These are phyloP conservation scores for Circinella umbellata DNA, from an alignment of 371 early-diverging fungal species.

Conservation along the genomic window DNA sequence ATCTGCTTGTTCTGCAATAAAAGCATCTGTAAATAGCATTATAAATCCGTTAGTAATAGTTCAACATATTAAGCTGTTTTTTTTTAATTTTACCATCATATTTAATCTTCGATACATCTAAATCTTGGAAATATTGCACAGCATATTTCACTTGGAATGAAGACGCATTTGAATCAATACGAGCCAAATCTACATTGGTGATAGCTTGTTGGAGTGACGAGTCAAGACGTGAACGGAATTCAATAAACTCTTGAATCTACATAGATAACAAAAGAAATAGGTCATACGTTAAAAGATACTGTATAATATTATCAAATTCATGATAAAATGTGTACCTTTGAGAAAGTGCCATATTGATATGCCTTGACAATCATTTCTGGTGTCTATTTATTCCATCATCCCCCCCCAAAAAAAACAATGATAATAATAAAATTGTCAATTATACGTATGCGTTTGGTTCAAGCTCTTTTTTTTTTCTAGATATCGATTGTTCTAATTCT, in stretches of 20 bases:
- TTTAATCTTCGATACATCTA: constrained; percentile 55
- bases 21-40: constrained; percentile 24
- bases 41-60: neutral
- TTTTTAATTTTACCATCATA: constrained; percentile 43
- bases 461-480: neutral
- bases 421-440: no score
- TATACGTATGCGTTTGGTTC: neutral
- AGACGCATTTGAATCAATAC: constrained; percentile 59
- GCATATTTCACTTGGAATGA: constrained; percentile 60
- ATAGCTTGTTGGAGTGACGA: constrained; percentile 77
- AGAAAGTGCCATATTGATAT: constrained; percentile 84
- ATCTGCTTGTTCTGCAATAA: constrained; percentile 47
- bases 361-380: constrained; percentile 89
- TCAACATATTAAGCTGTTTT: neutral
- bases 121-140: constrained; percentile 60
- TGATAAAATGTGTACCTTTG: constrained; percentile 64
- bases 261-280: neutral
- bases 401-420: no score
- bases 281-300: no score
- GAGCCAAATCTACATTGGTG: constrained; percentile 59
- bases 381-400: constrained; percentile 50
- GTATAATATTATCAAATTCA: no score
- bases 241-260: constrained; percentile 84
- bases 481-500: neutral
- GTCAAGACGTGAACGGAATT: constrained; percentile 74